Conservation (phyloP, 495 filamentous ascomycete species). For the Bryoglossum gracile region DNA sequence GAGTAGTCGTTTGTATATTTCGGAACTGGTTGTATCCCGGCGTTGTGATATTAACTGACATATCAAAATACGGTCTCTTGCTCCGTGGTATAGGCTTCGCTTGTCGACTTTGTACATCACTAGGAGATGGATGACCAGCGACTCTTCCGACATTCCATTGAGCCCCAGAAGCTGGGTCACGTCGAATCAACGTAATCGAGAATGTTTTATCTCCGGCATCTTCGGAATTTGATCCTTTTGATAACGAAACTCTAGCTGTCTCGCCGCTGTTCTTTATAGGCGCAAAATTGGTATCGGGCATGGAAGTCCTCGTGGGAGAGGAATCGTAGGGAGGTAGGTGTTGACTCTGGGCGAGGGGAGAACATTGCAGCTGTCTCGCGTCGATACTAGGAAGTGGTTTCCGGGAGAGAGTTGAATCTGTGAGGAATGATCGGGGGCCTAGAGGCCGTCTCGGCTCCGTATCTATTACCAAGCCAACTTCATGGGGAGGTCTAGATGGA, state of each 20-base stretch:
- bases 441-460: slow-evolving; percentile 9
- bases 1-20: neutral
- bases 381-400: slow-evolving; percentile 14
- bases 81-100: neutral
- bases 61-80: slow-evolving; percentile 21
- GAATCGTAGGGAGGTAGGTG: too few species aligned
- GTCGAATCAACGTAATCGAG: slow-evolving; percentile 80
- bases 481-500: too few species aligned
- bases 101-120: neutral
- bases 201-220: slow-evolving; percentile 25
- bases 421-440: slow-evolving; percentile 18
- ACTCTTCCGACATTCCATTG: slow-evolving; percentile 90
- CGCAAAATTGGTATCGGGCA: too few species aligned
- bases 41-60: slow-evolving; percentile 35
- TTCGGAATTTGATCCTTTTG: neutral
- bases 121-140: slow-evolving; percentile 32
- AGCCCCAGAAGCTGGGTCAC: slow-evolving; percentile 66
- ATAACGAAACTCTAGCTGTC: neutral
- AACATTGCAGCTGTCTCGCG: neutral
- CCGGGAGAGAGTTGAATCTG: slow-evolving; percentile 1
- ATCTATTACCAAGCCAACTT: too few species aligned
- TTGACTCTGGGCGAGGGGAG: neutral
- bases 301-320: too few species aligned
- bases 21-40: slow-evolving; percentile 23
- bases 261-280: slow-evolving; percentile 1